Conservation (phyloP, 129 eudicot genomes). For the Flaveria linearis region DNA sequence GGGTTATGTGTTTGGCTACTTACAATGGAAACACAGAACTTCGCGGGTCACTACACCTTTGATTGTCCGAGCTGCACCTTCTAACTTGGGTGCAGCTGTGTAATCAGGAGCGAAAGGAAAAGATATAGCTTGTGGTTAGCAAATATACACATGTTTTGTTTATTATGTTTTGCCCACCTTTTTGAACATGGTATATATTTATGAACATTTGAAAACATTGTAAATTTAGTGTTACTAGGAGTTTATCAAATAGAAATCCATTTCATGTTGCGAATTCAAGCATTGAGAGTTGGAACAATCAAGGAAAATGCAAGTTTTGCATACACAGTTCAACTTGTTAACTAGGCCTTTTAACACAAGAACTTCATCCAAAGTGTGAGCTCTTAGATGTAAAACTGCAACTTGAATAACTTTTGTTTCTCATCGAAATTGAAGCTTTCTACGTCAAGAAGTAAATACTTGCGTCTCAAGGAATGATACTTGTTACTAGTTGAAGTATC, state of each 20-base stretch:
- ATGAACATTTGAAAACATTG: conserved; percentile 20
- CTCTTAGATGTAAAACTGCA: conserved; percentile 62
- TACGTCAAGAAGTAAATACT: conserved; percentile 75
- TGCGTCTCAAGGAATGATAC: conserved; percentile 64
- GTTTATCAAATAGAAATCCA: conserved; percentile 19
- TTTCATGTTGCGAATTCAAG: conserved; percentile 12
- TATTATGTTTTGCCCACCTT: conserved; percentile 31
- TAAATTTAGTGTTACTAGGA: conserved; percentile 26
- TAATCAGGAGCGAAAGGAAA: conserved; percentile 30
- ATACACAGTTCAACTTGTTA: conserved; percentile 48
- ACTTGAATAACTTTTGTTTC: conserved; percentile 59
- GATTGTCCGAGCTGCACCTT: conserved; percentile 49
- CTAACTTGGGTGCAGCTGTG: conserved; percentile 43
- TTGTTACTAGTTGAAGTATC: conserved; percentile 41
- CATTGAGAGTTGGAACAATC: conserved; percentile 3
- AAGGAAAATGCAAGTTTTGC: conserved; percentile 16
- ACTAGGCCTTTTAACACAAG: conserved; percentile 82
- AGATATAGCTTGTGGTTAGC: conserved; percentile 29
- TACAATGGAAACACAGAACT: conserved; percentile 63
- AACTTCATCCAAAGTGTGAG: conserved; percentile 73
- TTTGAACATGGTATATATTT: conserved; percentile 31
- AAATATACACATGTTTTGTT: conserved; percentile 36
- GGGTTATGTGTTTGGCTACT: conserved; percentile 72
- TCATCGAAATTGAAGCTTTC: conserved; percentile 66
- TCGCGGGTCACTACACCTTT: conserved; percentile 63